Evolutionary conservation across 768 basidiomycete species (phyloP), one percentile per base, ranked within the genome.

Genomic region (Auriscalpium microsporum): DNA sequence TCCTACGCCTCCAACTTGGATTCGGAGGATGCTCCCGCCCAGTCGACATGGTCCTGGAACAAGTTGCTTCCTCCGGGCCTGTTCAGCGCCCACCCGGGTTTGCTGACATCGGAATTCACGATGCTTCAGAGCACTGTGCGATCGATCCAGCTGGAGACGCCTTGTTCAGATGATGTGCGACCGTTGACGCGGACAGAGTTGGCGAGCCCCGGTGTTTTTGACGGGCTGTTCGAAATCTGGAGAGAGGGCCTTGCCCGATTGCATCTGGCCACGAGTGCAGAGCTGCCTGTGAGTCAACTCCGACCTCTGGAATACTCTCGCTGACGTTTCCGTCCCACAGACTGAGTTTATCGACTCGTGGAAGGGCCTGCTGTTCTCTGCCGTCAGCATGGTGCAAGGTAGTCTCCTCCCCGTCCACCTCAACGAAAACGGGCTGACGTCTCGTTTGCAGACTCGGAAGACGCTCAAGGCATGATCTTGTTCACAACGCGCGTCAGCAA

Each of bases 161-260:
- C 80, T 0, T 72, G 72, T 35, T 56, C 81, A 16, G 68, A 72
- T 14, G 83, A 86, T 58, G 69, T 89, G 35, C 73, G 81, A 19
- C 67, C 75, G n/a, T 68, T 90, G 57, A 80, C 75, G 8, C 68
- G 71, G 40, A 78, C 81, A 11, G 86, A 90, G 62, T 64, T 89
- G 42, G 67, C 74, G 16, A 69, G 68, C 53, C 72, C 74, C 7
- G 81, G 78, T 71, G 72, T 82, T 11, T 79, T 83, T 59, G 66
- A 76, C 1, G 75, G 74, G 8, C 58, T 87, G 48, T 65, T 84
- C 36, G 70, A 72, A 6, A 65, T 81, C 5, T 87, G 84, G 84
- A 78, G 65, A 69, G 72, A 59, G 68, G 77, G 21, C 50, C 78
- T 57, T 65, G 68, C 28, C 67, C 67, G 60, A 54, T 63, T 86